phyloP scores from a whole-genome alignment of 2,329 filamentous ascomycete genomes.

The Cryoendolithus antarcticus region DNA sequence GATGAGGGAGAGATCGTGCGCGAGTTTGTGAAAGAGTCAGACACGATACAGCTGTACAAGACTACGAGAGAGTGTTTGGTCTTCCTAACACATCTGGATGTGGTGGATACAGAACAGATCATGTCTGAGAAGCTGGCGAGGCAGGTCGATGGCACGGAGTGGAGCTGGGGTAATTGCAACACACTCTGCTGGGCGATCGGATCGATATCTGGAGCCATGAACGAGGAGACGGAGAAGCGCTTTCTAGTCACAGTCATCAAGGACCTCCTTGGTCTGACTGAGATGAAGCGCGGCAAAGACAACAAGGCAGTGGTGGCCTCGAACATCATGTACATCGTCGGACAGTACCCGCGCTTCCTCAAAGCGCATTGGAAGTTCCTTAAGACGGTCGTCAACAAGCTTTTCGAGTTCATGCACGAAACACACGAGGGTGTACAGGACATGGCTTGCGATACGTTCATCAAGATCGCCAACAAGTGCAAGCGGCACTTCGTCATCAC shows the following conservation, averaged over 20 bases:
- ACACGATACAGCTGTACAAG: conserved; percentile 98
- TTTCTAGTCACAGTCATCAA: conserved; percentile 99
- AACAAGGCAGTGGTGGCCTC: conserved; percentile 98
- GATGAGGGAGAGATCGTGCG: conserved; percentile 98
- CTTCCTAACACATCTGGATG: conserved; percentile 93
- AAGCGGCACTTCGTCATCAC: conserved; percentile 93
- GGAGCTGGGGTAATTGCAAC: conserved; percentile 99
- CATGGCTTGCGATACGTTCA: conserved; percentile 99
- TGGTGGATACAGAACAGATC: conserved; percentile 93
- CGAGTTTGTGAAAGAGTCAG: conserved; percentile 98
- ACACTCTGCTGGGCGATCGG: conserved; percentile 99
- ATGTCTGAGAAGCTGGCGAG: conserved; percentile 97
- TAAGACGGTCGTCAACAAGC: conserved; percentile 98
- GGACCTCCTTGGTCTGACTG: conserved; percentile 86
- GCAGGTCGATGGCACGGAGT: conserved; percentile 89
- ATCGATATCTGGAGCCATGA: conserved; percentile 97
- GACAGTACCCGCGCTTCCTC: conserved; percentile 93
- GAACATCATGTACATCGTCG: conserved; percentile 99
- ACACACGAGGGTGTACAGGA: conserved; percentile 99
- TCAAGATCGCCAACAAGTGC: conserved; percentile 98
- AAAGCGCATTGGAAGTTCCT: conserved; percentile 99
- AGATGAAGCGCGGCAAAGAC: conserved; percentile 99
- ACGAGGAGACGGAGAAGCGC: conserved; percentile 96
- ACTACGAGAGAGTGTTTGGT: conserved; percentile 94
- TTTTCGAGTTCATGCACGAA: conserved; percentile 99